A percentile compares a stretch with the other conserved stretches of the same genome.
Evolutionary conservation across 2,329 filamentous ascomycete species (phyloP).

Genomic region (Meredithiella fracta): DNA sequence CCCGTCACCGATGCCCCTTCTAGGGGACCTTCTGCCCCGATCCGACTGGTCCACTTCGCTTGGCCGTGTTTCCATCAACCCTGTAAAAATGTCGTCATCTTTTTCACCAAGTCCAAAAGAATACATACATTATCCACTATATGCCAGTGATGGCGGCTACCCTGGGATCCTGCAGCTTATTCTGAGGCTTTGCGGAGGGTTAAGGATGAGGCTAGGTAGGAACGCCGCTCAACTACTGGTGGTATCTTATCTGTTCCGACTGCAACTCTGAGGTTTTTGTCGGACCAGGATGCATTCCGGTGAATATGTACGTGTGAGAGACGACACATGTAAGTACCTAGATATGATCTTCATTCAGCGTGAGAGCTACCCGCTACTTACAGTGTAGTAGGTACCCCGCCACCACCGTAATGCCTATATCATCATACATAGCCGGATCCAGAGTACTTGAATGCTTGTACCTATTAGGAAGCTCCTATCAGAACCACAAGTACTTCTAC

Average conservation of each 20-base stretch:
- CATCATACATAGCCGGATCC: background rate
- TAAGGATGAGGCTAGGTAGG: constrained; percentile 12
- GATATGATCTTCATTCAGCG: background rate
- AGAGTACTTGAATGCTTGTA: background rate
- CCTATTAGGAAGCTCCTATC: background rate
- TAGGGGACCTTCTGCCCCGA: constrained; percentile 11
- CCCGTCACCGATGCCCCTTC: constrained; percentile 12
- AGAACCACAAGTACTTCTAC: background rate
- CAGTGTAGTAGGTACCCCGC: background rate
- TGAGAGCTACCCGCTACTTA: background rate
- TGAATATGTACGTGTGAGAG: background rate
- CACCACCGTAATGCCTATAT: background rate
- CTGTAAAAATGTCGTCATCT: constrained; percentile 14
- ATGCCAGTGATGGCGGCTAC: background rate
- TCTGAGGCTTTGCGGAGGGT: constrained; percentile 10
- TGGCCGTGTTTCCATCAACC: constrained; percentile 12
- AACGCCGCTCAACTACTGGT: constrained; percentile 11
- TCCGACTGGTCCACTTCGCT: constrained; percentile 14
- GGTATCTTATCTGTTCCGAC: constrained; percentile 6
- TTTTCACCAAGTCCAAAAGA: constrained; percentile 6
- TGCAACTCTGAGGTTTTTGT: constrained; percentile 14
- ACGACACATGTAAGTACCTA: too few species aligned
- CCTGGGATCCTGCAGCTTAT: constrained; percentile 9
- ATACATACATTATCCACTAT: constrained; percentile 4
- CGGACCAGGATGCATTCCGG: background rate